These are phyloP conservation scores for Choiromyces venosus DNA, from an alignment of 495 filamentous ascomycete species.

Conservation along the genomic window DNA sequence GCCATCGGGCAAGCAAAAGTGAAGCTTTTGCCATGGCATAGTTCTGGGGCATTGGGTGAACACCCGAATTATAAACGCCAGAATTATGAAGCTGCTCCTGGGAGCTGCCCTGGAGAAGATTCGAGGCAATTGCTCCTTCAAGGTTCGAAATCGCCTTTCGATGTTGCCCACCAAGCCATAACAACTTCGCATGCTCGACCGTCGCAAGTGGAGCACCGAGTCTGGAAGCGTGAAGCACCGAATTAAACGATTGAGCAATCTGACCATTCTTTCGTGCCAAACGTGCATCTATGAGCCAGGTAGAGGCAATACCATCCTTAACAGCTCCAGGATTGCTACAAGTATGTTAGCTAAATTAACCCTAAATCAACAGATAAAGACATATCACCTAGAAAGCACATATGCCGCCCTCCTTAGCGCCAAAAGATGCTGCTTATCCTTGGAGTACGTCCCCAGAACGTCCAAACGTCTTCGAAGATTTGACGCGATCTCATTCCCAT, in stretches of 20 bases:
- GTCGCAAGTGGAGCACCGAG: constrained; percentile 78
- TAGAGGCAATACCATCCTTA: constrained; percentile 66
- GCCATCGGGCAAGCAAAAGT: constrained; percentile 83
- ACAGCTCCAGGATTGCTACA: constrained; percentile 39
- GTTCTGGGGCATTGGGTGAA: constrained; percentile 6
- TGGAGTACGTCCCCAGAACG: constrained; percentile 74
- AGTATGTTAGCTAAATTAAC: constrained; percentile 12
- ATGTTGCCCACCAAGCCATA: constrained; percentile 94
- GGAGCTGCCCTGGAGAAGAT: constrained; percentile 51
- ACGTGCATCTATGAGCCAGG: constrained; percentile 80
- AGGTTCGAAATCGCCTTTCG: constrained; percentile 90
- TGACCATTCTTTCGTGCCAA: constrained; percentile 79
- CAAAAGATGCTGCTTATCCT: constrained; percentile 92
- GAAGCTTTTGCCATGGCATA: constrained; percentile 39
- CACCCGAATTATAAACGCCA: constrained; percentile 13
- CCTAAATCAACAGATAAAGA: background rate
- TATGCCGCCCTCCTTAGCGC: constrained; percentile 79
- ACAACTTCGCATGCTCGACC: constrained; percentile 82
- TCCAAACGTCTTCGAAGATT: constrained; percentile 70
- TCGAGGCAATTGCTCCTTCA: constrained; percentile 71
- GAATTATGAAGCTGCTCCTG: constrained; percentile 7
- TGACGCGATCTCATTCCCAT: constrained; percentile 50
- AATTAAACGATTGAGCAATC: constrained; percentile 81
- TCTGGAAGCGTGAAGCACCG: constrained; percentile 79
- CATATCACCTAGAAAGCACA: constrained; percentile 60